Base-by-base conservation (phyloP, 2,329 filamentous ascomycete genomes). In the Aspergillus versicolor region DNA sequence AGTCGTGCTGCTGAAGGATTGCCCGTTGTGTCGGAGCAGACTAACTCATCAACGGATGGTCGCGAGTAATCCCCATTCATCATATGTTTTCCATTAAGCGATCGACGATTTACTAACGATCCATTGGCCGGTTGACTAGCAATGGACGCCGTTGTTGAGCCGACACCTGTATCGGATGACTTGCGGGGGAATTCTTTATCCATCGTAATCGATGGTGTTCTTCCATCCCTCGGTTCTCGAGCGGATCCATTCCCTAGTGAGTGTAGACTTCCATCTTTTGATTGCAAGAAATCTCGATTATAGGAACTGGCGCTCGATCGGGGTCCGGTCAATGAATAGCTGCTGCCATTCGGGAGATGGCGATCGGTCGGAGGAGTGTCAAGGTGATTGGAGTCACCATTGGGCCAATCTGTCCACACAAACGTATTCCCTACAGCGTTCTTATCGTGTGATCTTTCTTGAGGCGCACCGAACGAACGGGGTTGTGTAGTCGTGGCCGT, bases 261-360 rank as follows among this genome's bases (percentile, higher is more conserved):
- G 59, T 88, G 83, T 17, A 81, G 76, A 61, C 77, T 80, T 40
- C 71, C 73, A 59, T 78, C 70, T 63, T 75, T 74, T 51, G 75
- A 71, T 56, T 70, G 70, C 34, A 68, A 70, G 63, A 66, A 71
- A 19, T 77, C 76, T 68, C 73, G 67, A 43, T 73, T 73, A 59
- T 77, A 75, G 49, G 76, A 77, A 54, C 73, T 73, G 58, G 72
- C 69, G 58, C 72, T 76, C 56, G 79, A 76, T 64, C 78, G 79
- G 62, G 81, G 84, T 69, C 87, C 86, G 64, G 82, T 80, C 68
- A 84, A 68, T 38, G 84, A 81, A 72, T 79, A 83, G 75, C 87
- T 83, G 74, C 81, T 87, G 67, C 84, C 81, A 72, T 77, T 75
- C 49, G 73, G 71, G 61, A 73, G 59, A 48, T 70, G 67, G 56